phyloP scores from a whole-genome alignment of 352 stramenopile genomes.

The Phytophthora pinifolia region DNA sequence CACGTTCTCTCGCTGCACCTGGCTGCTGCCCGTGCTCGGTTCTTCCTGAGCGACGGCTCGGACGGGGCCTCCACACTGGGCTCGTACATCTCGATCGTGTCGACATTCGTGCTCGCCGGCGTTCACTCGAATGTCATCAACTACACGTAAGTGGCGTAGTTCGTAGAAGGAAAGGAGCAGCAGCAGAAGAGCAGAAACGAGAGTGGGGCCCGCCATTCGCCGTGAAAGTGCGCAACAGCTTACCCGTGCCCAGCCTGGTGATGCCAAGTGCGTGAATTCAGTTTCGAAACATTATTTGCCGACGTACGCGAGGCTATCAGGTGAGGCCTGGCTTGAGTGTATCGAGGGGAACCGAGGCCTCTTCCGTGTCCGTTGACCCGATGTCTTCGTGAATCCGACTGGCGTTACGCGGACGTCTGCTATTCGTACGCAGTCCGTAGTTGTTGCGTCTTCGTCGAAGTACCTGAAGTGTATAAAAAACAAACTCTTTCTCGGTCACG shows the following conservation, averaged over 20 bases:
- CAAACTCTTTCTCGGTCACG: slow-evolving; percentile 67
- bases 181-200: slow-evolving; percentile 29
- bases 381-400: slow-evolving; percentile 2
- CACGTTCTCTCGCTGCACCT: slow-evolving; percentile 85
- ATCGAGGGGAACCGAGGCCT: slow-evolving; percentile 24
- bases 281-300: slow-evolving; percentile 19
- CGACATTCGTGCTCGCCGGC: slow-evolving; percentile 56
- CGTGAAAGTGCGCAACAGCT: slow-evolving; percentile 4
- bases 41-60: slow-evolving; percentile 70
- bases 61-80: slow-evolving; percentile 53
- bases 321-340: slow-evolving; percentile 39
- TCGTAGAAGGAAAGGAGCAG: slow-evolving; percentile 34
- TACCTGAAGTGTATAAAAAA: slow-evolving; percentile 51
- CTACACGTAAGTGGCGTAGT: slow-evolving; percentile 25
- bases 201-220: slow-evolving; percentile 1
- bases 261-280: slow-evolving; percentile 13
- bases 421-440: slow-evolving; percentile 54
- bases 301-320: slow-evolving; percentile 17
- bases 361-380: slow-evolving; percentile 9
- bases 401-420: slow-evolving; percentile 17
- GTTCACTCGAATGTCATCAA: slow-evolving; percentile 56
- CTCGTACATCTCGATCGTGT: slow-evolving; percentile 53
- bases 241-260: slow-evolving; percentile 4
- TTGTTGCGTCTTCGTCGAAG: slow-evolving; percentile 43
- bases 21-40: slow-evolving; percentile 75